These are phyloP conservation scores for Eucommia ulmoides DNA, from an alignment of 257 asterid species.

Conservation along the genomic window DNA sequence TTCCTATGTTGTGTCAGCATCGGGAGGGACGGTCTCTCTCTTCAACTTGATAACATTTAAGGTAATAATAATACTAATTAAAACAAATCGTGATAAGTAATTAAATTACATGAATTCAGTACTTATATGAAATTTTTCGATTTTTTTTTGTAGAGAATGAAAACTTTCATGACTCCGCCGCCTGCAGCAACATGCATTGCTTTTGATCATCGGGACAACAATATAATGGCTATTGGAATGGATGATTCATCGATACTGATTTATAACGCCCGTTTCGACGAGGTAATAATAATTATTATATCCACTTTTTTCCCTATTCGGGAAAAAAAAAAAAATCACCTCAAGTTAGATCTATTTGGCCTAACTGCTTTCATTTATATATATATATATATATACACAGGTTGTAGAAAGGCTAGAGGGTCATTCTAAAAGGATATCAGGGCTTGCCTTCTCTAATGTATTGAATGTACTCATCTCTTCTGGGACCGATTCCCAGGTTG, in stretches of 20 bases:
- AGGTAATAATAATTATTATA: conserved; percentile 19
- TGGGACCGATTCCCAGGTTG: conserved; percentile 53
- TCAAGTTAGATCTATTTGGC: too few species aligned
- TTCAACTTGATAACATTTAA: conserved; percentile 39
- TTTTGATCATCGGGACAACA: conserved; percentile 68
- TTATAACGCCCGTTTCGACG: conserved; percentile 41
- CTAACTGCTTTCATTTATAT: too few species aligned
- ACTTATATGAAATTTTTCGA: conserved; percentile 3
- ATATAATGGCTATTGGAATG: conserved; percentile 53
- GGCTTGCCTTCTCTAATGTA: conserved; percentile 46
- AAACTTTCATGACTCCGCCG: conserved; percentile 30
- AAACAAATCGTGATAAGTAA: neutral
- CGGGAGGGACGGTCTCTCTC: conserved; percentile 38
- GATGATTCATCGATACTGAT: conserved; percentile 56
- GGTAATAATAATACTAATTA: conserved; percentile 20
- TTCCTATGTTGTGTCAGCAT: conserved; percentile 42
- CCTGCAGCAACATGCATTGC: conserved; percentile 54
- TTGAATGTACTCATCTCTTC: conserved; percentile 43
- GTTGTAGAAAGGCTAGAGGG: conserved; percentile 41
- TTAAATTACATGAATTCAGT: neutral
- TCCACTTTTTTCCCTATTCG: conserved; percentile 7
- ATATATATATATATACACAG: too few species aligned
- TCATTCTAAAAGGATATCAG: conserved; percentile 42
- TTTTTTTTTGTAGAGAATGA: conserved; percentile 36
- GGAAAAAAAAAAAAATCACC: too few species aligned